A percentile compares a stretch with the other conserved stretches of the same genome.
phyloP scores from a whole-genome alignment of 768 basidiomycete genomes.

The Russula earlei region DNA sequence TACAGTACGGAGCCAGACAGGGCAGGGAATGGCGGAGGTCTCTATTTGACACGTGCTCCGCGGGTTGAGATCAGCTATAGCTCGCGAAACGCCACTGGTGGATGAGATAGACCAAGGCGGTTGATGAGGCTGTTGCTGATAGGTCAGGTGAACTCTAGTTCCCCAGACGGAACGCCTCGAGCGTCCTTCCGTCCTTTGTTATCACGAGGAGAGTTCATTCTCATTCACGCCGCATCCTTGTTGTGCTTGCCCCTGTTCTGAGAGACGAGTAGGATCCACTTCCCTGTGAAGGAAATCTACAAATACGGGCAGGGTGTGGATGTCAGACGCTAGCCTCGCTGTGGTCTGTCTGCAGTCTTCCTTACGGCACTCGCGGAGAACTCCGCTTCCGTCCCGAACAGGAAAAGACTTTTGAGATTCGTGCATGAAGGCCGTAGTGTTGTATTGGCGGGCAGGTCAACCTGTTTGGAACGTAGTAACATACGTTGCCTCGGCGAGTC shows the following conservation, averaged over 20 bases:
- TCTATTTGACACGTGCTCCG: not conserved
- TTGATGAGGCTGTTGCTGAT: not conserved
- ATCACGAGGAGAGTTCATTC: not conserved
- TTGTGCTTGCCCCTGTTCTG: constrained; percentile 1
- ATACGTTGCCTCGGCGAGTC: not conserved
- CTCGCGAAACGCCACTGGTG: not conserved
- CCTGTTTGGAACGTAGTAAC: not conserved
- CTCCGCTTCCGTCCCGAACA: not conserved
- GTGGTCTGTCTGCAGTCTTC: not conserved
- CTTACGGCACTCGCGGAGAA: not conserved
- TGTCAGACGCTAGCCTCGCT: not conserved
- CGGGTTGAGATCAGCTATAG: not conserved
- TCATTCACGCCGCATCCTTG: not conserved
- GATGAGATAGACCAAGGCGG: not conserved
- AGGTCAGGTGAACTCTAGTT: not conserved
- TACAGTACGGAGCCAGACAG: not conserved
- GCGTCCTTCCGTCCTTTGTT: not conserved
- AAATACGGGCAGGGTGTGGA: not conserved
- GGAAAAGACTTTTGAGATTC: not conserved
- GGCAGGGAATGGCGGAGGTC: too few species aligned
- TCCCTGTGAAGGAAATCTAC: not conserved
- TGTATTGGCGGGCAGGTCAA: not conserved
- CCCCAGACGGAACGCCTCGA: not conserved
- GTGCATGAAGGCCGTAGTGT: not conserved
- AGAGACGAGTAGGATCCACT: not conserved